Evolutionary conservation across 164 flowering plant genomes (phyloP).

Genomic region (Houttuynia cordata): DNA sequence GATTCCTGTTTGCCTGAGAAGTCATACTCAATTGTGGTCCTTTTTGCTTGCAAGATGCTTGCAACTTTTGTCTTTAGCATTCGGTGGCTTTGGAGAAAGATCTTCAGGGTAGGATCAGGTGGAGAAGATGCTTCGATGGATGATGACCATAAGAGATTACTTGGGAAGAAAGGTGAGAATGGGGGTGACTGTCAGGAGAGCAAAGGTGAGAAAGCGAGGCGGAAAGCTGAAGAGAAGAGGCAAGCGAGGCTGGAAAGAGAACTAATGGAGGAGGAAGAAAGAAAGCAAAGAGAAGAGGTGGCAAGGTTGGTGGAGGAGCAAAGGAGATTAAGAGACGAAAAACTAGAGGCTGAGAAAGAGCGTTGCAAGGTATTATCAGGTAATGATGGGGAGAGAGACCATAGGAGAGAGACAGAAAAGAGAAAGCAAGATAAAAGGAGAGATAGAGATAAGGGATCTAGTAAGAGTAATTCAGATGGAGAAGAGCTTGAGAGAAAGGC

Average conservation of each 20-base stretch:
- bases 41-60: constrained; percentile 40
- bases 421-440: constrained; percentile 67
- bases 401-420: constrained; percentile 61
- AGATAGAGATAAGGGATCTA: constrained; percentile 72
- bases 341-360: constrained; percentile 31
- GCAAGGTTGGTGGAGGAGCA: constrained; percentile 89
- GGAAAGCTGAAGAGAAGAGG: constrained; percentile 96
- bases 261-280: constrained; percentile 84
- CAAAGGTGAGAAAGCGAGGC: constrained; percentile 76
- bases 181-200: constrained; percentile 48
- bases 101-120: constrained; percentile 47
- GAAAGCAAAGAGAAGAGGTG: constrained; percentile 93
- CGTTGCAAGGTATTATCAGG: neutral
- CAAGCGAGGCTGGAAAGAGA: constrained; percentile 92
- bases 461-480: constrained; percentile 80
- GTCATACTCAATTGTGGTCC: constrained; percentile 41
- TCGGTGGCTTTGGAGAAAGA: constrained; percentile 77
- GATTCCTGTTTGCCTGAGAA: constrained; percentile 55
- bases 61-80: constrained; percentile 44
- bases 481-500: constrained; percentile 62
- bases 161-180: constrained; percentile 53
- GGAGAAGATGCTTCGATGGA: constrained; percentile 39
- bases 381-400: constrained; percentile 38
- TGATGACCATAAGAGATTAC: constrained; percentile 34
- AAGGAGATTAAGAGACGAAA: constrained; percentile 69